Base-by-base conservation (phyloP, 139 green algal genomes). In the Volvox africanus region DNA sequence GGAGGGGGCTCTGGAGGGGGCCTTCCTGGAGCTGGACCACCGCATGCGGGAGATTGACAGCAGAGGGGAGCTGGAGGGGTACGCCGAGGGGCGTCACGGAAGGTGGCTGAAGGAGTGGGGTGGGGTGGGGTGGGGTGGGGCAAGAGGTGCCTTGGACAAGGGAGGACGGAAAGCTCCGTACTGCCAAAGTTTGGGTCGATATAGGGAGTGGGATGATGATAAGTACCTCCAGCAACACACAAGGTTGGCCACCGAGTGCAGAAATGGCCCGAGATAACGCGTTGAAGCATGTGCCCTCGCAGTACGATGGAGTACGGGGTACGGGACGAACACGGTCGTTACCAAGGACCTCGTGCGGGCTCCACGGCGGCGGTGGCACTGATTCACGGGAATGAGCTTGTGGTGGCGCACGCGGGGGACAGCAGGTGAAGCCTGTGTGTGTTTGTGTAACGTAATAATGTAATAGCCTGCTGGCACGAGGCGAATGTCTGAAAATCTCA, bases 11-110 rank as follows among this genome's bases (percentile, higher is more conserved):
- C 80, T 93, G 32, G 2, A 14, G 6, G 83, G 50, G 26, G 89
- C 88, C 16, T 93, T 95, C 84, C 62, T 92, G 73, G 62, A 36
- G 13, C 88, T 93, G n/a, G 93, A 92, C 71, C 44, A 73, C n/a
- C 61, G 44, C 35, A 68, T 92, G 82, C 22, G 22, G 18, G 32
- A 67, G 14, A 16, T 35, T 55, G 89, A 33, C 20, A 81, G 62
- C 50, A 26, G 71, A 12, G 22, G 35, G 24, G 89, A 92, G 89
- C 69, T 92, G 80, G 65, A 61, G 33, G 89, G 32, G 36, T 79
- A 88, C 35, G 65, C 65, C 12, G 22, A 65, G 22, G 37, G 75
- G 30, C 32, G 24, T 12, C 65, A 24, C 28, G 35, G 2, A n/a
- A 81, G 75, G 75, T 81, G 50, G 0, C 50, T 28, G 28, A 26